Conservation (phyloP, 2,329 filamentous ascomycete genomes). For the Cercospora zeae-maydis region DNA sequence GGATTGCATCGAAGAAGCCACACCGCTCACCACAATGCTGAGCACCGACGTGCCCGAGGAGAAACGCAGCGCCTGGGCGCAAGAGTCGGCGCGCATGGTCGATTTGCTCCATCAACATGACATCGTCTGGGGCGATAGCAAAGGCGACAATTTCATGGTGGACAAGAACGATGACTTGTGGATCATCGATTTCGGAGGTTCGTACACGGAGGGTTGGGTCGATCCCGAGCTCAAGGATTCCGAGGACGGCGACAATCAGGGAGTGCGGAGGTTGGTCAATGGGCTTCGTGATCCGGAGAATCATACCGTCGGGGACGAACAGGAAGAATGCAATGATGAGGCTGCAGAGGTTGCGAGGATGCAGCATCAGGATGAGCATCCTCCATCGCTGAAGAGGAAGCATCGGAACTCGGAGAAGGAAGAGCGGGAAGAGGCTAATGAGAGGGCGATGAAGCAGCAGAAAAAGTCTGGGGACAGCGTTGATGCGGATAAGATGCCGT, state of each 20-base stretch:
- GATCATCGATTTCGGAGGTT: slow-evolving; percentile 42
- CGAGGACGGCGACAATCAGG: slow-evolving; percentile 36
- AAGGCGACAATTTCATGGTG: slow-evolving; percentile 42
- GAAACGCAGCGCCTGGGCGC: slow-evolving; percentile 34
- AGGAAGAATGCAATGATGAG: slow-evolving; percentile 15
- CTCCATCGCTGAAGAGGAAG: slow-evolving; percentile 6
- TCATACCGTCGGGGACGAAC: slow-evolving; percentile 15
- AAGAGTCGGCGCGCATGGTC: slow-evolving; percentile 30
- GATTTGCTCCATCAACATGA: slow-evolving; percentile 35
- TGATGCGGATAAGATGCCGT: slow-evolving; percentile 1
- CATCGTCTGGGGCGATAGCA: slow-evolving; percentile 41
- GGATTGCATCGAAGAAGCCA: slow-evolving; percentile 33
- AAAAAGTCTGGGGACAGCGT: slow-evolving; percentile 5
- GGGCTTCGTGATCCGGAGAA: slow-evolving; percentile 31
- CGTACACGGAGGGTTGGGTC: slow-evolving; percentile 40
- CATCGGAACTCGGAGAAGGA: slow-evolving; percentile 2
- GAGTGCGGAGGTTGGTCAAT: slow-evolving; percentile 31
- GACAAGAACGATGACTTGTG: slow-evolving; percentile 37
- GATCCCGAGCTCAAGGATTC: slow-evolving; percentile 37
- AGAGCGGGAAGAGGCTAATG: slow-evolving; percentile 8
- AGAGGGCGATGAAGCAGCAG: slow-evolving; percentile 7
- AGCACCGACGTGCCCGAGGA: slow-evolving; percentile 31
- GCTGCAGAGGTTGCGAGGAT: background rate
- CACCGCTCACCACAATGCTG: slow-evolving; percentile 34
- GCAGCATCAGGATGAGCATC: slow-evolving; percentile 9